Evolutionary conservation across 2,329 filamentous ascomycete species (phyloP).

Genomic region (Myriosclerotinia duriaeana): DNA sequence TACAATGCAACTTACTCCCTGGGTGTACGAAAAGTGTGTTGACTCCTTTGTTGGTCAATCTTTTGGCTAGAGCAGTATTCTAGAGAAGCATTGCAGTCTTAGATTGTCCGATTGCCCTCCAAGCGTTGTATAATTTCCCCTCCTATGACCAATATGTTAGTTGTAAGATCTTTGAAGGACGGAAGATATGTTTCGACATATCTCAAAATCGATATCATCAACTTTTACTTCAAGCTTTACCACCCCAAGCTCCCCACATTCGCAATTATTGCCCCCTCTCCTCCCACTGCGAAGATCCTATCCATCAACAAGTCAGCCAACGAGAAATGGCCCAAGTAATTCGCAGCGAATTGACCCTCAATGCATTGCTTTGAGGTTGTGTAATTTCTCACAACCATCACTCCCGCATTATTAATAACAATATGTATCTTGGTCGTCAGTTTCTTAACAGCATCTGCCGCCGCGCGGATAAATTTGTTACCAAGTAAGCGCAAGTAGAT

Average conservation of each 20-base stretch:
- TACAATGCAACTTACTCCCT: background rate
- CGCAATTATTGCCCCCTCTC: slow-evolving; percentile 39
- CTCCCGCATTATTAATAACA: slow-evolving; percentile 46
- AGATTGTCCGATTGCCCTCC: slow-evolving; percentile 5
- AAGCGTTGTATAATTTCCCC: background rate
- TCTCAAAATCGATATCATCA: slow-evolving; percentile 43
- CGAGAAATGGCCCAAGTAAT: slow-evolving; percentile 39
- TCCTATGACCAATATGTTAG: background rate
- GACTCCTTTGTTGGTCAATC: background rate
- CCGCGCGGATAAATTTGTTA: background rate
- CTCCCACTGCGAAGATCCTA: slow-evolving; percentile 28
- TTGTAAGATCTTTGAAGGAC: background rate
- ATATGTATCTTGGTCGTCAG: slow-evolving; percentile 44
- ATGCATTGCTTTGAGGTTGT: slow-evolving; percentile 43
- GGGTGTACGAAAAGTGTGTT: background rate
- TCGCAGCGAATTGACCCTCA: slow-evolving; percentile 39
- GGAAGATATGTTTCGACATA: background rate
- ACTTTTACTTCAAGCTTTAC: slow-evolving; percentile 35
- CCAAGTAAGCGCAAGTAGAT: background rate
- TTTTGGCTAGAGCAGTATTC: background rate
- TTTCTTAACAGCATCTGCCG: background rate
- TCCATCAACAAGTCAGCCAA: slow-evolving; percentile 38
- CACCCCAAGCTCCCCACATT: slow-evolving; percentile 44
- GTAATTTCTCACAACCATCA: slow-evolving; percentile 43
- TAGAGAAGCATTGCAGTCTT: slow-evolving; percentile 3